Evolutionary conservation across 805 yeast species (phyloP).

Genomic region (Sungouiella blattae): DNA sequence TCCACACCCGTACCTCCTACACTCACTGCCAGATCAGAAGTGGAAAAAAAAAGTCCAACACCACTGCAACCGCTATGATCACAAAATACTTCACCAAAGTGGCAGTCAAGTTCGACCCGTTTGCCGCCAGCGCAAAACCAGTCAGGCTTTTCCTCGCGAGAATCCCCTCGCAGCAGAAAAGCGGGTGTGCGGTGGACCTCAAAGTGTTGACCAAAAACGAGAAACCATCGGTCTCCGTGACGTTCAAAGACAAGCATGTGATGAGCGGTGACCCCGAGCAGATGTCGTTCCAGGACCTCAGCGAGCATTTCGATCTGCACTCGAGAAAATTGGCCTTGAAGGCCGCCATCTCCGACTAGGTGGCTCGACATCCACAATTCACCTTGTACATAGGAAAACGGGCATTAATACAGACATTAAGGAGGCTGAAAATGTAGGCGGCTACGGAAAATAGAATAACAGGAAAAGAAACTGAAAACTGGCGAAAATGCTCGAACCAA

Average conservation of each 20-base stretch:
- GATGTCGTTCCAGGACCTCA: slow-evolving; percentile 56
- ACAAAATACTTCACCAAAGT: slow-evolving; percentile 85
- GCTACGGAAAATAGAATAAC: neutral
- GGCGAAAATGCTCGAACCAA: neutral
- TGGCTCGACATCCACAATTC: too few species aligned
- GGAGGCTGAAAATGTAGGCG: slow-evolving; percentile 4
- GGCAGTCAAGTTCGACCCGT: slow-evolving; percentile 74
- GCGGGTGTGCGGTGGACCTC: slow-evolving; percentile 54
- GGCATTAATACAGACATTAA: too few species aligned
- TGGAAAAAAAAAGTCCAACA: slow-evolving; percentile 1
- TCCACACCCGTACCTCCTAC: neutral
- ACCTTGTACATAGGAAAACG: neutral
- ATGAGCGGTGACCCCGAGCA: slow-evolving; percentile 63
- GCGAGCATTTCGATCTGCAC: slow-evolving; percentile 70
- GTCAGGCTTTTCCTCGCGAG: slow-evolving; percentile 78
- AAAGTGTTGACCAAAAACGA: slow-evolving; percentile 51
- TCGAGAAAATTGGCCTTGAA: slow-evolving; percentile 74
- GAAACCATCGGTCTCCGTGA: slow-evolving; percentile 65
- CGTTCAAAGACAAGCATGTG: slow-evolving; percentile 73
- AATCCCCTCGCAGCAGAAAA: slow-evolving; percentile 72
- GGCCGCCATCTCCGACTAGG: slow-evolving; percentile 52
- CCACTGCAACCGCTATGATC: slow-evolving; percentile 52
- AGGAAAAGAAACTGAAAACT: too few species aligned
- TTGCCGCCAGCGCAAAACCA: slow-evolving; percentile 63
- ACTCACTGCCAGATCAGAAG: too few species aligned